Conservation (phyloP, 2,329 filamentous ascomycete genomes). For the Coniosporium tulheliwenetii region DNA sequence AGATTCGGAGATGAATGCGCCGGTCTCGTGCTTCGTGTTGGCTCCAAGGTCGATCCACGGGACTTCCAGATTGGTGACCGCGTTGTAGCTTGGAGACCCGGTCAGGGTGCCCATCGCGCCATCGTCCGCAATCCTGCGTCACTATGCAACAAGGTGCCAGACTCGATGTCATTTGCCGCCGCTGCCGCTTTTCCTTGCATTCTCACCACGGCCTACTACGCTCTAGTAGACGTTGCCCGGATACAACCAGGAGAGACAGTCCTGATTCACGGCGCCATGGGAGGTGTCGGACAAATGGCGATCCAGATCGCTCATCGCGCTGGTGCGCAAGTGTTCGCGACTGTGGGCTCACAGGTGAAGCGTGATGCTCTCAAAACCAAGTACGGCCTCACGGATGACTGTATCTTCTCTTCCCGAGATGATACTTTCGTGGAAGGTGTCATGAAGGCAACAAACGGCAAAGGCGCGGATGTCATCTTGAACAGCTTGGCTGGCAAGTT, state of each 20-base stretch:
- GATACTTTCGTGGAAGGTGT: constrained; percentile 13
- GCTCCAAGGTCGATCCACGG: constrained; percentile 7
- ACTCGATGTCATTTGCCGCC: constrained; percentile 6
- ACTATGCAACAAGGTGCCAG: background rate
- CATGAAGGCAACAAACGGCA: constrained; percentile 9
- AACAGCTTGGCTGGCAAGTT: constrained; percentile 13
- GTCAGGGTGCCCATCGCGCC: background rate
- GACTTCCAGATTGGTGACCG: constrained; percentile 2
- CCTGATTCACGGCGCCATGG: constrained; percentile 17
- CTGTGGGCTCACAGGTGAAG: constrained; percentile 14
- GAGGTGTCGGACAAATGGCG: constrained; percentile 15
- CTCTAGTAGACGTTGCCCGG: constrained; percentile 13
- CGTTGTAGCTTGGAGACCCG: background rate
- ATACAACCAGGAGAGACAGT: constrained; percentile 16
- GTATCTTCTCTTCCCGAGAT: constrained; percentile 17
- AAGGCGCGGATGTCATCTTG: constrained; percentile 20
- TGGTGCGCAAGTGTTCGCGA: constrained; percentile 14
- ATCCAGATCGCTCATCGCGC: constrained; percentile 11
- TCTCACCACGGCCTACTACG: constrained; percentile 12
- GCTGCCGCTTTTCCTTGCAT: constrained; percentile 10
- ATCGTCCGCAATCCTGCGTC: background rate
- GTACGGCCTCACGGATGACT: constrained; percentile 13
- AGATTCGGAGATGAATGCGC: constrained; percentile 1
- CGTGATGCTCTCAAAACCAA: constrained; percentile 9
- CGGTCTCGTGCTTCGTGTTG: constrained; percentile 3